phyloP scores from a whole-genome alignment of 2,329 filamentous ascomycete species.

The Aspergillus fumigatiaffinis region DNA sequence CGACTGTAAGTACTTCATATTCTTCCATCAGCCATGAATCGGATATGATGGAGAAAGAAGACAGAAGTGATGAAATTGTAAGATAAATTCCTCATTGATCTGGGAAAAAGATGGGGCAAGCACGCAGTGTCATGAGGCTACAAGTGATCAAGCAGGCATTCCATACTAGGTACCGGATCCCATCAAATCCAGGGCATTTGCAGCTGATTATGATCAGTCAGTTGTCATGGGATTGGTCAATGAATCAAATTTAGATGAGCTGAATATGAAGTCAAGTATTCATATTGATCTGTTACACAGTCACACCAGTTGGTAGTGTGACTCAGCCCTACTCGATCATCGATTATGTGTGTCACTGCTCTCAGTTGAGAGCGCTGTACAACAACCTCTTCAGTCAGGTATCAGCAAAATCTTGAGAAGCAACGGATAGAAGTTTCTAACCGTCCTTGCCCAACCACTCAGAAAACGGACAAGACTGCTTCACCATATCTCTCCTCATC shows the following conservation, averaged over 20 bases:
- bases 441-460: background rate
- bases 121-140: background rate
- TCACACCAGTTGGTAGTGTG: too few species aligned
- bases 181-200: background rate
- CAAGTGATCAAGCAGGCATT: background rate
- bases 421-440: background rate
- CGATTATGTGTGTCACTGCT: too few species aligned
- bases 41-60: background rate
- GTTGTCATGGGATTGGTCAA: background rate
- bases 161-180: background rate
- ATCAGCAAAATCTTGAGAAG: too few species aligned
- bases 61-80: background rate
- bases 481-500: background rate
- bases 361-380: too few species aligned
- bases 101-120: background rate
- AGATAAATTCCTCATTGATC: background rate
- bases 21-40: background rate
- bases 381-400: too few species aligned
- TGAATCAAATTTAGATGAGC: background rate
- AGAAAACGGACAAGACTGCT: background rate
- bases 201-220: background rate
- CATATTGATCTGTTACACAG: too few species aligned
- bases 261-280: too few species aligned
- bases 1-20: background rate
- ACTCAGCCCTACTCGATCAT: too few species aligned